Evolutionary conservation across 352 stramenopile species (phyloP).

Genomic region (Globisporangium recalcitrans): DNA sequence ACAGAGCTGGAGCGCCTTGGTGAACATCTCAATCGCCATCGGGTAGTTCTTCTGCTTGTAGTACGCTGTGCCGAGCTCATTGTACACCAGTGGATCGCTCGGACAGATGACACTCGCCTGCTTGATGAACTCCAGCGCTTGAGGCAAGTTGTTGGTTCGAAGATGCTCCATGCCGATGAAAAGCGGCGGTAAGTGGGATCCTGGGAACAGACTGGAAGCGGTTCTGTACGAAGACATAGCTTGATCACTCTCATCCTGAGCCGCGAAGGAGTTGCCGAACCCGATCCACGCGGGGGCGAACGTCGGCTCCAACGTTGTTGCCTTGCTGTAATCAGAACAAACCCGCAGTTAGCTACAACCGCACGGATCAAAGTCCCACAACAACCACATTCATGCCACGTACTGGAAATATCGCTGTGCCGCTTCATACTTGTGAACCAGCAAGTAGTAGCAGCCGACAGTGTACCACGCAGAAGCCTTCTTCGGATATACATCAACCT

Average conservation of each 20-base stretch:
- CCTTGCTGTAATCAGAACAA: conserved; percentile 54
- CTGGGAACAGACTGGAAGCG: conserved; percentile 90
- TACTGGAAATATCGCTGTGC: conserved; percentile 95
- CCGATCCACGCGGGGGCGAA: conserved; percentile 96
- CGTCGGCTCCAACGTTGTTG: conserved; percentile 87
- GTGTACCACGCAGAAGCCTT: conserved; percentile 93
- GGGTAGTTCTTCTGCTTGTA: conserved; percentile 88
- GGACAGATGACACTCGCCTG: conserved; percentile 83
- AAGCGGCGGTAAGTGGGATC: conserved; percentile 89
- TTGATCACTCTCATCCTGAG: conserved; percentile 97
- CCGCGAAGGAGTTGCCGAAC: conserved; percentile 95
- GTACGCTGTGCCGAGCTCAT: conserved; percentile 94
- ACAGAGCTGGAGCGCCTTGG: conserved; percentile 79
- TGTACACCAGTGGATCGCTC: conserved; percentile 92
- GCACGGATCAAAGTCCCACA: not conserved
- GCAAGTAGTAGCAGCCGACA: conserved; percentile 95
- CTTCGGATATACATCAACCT: conserved; percentile 93
- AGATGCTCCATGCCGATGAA: conserved; percentile 98
- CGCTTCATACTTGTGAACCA: conserved; percentile 91
- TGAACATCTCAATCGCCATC: conserved; percentile 87
- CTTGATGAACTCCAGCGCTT: conserved; percentile 92
- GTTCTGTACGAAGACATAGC: conserved; percentile 96
- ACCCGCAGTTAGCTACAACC: not conserved
- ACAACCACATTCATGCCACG: conserved; percentile 15
- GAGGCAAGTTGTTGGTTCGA: conserved; percentile 94